Evolutionary conservation across 2,329 filamentous ascomycete species (phyloP), one percentile per base, ranked within the genome.

Genomic region (Ceratocystis papillata): DNA sequence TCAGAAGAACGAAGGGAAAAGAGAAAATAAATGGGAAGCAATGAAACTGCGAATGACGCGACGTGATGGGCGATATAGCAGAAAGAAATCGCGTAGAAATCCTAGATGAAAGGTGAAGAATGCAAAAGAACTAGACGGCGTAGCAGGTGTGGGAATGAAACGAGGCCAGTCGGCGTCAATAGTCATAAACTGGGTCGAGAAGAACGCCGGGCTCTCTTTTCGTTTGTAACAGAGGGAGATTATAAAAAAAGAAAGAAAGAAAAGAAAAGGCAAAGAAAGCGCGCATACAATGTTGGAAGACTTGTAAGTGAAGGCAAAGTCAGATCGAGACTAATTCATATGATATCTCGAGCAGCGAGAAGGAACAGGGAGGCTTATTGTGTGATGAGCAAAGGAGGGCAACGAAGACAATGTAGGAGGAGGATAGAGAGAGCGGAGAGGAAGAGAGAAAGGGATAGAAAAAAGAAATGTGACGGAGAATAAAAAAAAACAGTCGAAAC

Each of bases 401-500:
- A 25, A 59, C 63, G 20, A 44, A 67, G 37, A n/a, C 25, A 25
- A 4, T 50, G 20, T 33, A 44, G 62, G 30, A 62, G n/a, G 33
- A 57, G 44, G 41, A 30, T 50, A 48, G 41, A 45, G 37, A 41
- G 41, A 28, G 44, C n/a, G 55, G 30, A 41, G 44, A n/a, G 30
- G 62, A 62, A 53, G 48, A 28, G 25, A 22, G 41, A 28, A 60
- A 33, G 55, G 30, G 59, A n/a, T 12, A 59, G 53, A 15, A 65
- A 33, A 63, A 28, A 30, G 30, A 53, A 62, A 61, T 5, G 50
- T 46, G 41, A 55, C 44, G 28, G 33, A 45, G 61, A 62, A 59
- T 5, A 68, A 62, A 61, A 62, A 22, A 61, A 64, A 64, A 63
- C 15, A 66, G 48, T 28, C 53, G 46, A 41, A 41, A 33, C 46